Evolutionary conservation across 2,329 filamentous ascomycete species (phyloP).

Genomic region (Verticillium dahliae): DNA sequence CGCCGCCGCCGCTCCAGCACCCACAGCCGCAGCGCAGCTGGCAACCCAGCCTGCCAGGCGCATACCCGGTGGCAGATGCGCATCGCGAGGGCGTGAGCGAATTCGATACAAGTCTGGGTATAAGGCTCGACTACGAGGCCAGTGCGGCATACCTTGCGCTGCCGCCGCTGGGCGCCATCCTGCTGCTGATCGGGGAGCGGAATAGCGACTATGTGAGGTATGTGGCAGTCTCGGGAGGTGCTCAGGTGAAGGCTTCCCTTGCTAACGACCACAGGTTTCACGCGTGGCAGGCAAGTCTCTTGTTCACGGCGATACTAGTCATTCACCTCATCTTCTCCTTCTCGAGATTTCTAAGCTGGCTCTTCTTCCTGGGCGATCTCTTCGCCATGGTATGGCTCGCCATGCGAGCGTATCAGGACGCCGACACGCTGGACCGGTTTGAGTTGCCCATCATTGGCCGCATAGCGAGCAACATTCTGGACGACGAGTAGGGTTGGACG

Average conservation of each 20-base stretch:
- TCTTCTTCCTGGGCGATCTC: conserved; percentile 72
- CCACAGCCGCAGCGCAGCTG: conserved; percentile 54
- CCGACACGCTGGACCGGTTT: conserved; percentile 61
- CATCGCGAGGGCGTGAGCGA: conserved; percentile 60
- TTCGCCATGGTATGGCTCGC: conserved; percentile 70
- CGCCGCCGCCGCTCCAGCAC: conserved; percentile 39
- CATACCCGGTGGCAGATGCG: conserved; percentile 29
- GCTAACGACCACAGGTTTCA: conserved; percentile 62
- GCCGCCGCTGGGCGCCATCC: conserved; percentile 78
- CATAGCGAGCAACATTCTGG: conserved; percentile 81
- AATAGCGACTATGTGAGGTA: conserved; percentile 96
- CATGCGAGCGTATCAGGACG: conserved; percentile 77
- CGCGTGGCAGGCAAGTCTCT: conserved; percentile 85
- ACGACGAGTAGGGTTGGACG: conserved; percentile 57
- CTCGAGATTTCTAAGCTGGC: conserved; percentile 77
- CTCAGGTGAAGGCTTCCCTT: background rate
- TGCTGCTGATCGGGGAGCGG: conserved; percentile 79
- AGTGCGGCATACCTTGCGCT: conserved; percentile 80
- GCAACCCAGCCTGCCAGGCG: conserved; percentile 27
- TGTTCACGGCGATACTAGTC: conserved; percentile 70
- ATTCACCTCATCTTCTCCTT: conserved; percentile 82
- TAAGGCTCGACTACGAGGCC: conserved; percentile 85
- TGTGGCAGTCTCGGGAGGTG: conserved; percentile 14
- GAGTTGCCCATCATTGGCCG: conserved; percentile 84
- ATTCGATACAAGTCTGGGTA: conserved; percentile 84